phyloP scores from a whole-genome alignment of 2,329 filamentous ascomycete species.

The Colletotrichum gloeosporioides region DNA sequence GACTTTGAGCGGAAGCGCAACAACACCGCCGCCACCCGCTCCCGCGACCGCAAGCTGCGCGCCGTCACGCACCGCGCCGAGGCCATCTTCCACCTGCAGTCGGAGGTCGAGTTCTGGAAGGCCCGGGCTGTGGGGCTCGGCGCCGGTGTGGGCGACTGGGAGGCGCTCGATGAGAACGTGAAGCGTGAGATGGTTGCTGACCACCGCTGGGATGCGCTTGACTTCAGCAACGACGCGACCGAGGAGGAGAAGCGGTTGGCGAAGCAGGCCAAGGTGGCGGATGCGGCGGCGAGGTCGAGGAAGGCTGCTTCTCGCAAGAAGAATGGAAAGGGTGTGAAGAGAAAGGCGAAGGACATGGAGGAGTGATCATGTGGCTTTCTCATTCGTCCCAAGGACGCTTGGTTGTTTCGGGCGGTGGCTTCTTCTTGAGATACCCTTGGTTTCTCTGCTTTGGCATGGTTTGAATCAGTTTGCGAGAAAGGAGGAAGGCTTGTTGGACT shows the following conservation, averaged over 20 bases:
- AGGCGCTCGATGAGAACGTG: slow-evolving; percentile 14
- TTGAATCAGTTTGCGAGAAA: too few relatives aligned
- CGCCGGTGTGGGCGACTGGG: slow-evolving; percentile 26
- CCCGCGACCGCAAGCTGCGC: slow-evolving; percentile 25
- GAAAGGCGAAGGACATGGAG: background rate
- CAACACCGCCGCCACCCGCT: slow-evolving; percentile 43
- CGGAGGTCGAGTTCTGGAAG: slow-evolving; percentile 26
- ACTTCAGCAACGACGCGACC: background rate
- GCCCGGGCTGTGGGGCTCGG: slow-evolving; percentile 28
- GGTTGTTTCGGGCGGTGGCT: background rate
- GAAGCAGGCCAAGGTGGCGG: background rate
- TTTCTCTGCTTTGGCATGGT: background rate
- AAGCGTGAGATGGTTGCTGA: slow-evolving; percentile 26
- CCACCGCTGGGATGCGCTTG: slow-evolving; percentile 20
- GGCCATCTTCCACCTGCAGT: slow-evolving; percentile 23
- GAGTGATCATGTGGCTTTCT: background rate
- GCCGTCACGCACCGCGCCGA: slow-evolving; percentile 30
- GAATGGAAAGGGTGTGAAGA: background rate
- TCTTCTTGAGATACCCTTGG: background rate
- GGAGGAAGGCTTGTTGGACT: background rate
- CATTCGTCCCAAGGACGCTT: too few relatives aligned
- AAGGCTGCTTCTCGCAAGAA: background rate
- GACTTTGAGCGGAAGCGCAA: slow-evolving; percentile 36
- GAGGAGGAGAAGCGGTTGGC: background rate
- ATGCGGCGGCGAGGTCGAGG: background rate